Conservation (phyloP, 2,329 filamentous ascomycete genomes). For the Pseudogymnoascus sp. region DNA sequence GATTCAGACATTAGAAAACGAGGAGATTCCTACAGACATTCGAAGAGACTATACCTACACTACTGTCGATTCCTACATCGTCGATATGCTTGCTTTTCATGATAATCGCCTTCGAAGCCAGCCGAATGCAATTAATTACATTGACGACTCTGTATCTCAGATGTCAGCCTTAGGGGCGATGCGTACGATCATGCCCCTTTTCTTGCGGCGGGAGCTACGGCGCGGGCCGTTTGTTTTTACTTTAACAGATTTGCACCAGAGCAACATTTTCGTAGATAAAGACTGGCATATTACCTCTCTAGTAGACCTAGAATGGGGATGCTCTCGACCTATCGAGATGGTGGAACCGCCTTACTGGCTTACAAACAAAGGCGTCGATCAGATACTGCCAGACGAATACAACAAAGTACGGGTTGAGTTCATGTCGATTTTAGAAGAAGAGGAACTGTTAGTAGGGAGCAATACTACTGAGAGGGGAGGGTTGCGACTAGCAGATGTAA, state of each 20-base stretch:
- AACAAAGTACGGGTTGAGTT: slow-evolving; percentile 17
- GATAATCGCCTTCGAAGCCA: too few relatives aligned
- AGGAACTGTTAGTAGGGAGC: slow-evolving; percentile 14
- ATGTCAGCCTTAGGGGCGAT: slow-evolving; percentile 25
- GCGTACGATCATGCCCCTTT: slow-evolving; percentile 21
- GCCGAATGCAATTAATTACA: slow-evolving; percentile 23
- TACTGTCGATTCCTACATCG: too few relatives aligned
- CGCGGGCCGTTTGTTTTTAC: slow-evolving; percentile 28
- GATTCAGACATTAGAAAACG: too few relatives aligned
- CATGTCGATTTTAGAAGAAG: slow-evolving; percentile 17
- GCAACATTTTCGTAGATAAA: slow-evolving; percentile 32
- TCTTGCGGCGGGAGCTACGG: slow-evolving; percentile 18
- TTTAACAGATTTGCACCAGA: slow-evolving; percentile 33
- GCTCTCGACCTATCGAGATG: slow-evolving; percentile 25
- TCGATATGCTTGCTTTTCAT: too few relatives aligned
- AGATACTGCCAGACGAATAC: slow-evolving; percentile 14
- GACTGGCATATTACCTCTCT: slow-evolving; percentile 26
- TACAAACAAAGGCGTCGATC: slow-evolving; percentile 15
- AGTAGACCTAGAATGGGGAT: slow-evolving; percentile 30
- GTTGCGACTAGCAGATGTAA: neutral
- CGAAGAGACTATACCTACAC: too few relatives aligned
- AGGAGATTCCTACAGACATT: too few relatives aligned
- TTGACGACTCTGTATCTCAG: slow-evolving; percentile 26
- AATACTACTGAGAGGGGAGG: slow-evolving; percentile 14
- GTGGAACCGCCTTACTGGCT: slow-evolving; percentile 27